Conservation (phyloP, 106 monocot genomes). For the Amphibolis antarctica region DNA sequence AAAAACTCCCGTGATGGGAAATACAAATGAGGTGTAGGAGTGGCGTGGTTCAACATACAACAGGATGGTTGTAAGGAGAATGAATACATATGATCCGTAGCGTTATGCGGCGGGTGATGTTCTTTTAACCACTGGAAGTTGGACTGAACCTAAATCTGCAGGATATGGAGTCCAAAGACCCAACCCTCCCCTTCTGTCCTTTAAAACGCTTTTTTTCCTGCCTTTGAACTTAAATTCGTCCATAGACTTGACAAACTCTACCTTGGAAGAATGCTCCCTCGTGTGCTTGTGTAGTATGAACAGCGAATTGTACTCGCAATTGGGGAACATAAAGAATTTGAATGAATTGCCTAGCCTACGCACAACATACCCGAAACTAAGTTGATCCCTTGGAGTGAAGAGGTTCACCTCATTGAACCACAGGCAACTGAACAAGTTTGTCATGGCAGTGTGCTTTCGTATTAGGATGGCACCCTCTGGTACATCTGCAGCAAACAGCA, state of each 20-base stretch:
- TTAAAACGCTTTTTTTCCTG: conserved; percentile 40
- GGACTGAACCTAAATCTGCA: conserved; percentile 48
- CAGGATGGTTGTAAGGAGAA: too few species aligned
- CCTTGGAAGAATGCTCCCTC: conserved; percentile 75
- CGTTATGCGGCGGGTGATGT: conserved; percentile 63
- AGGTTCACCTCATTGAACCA: conserved; percentile 99
- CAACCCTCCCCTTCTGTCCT: conserved; percentile 73
- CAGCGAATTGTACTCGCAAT: conserved; percentile 93
- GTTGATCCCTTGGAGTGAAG: conserved; percentile 88
- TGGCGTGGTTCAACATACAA: too few species aligned
- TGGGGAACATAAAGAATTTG: conserved; percentile 88
- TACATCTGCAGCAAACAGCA: conserved; percentile 54
- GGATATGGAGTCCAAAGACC: conserved; percentile 87
- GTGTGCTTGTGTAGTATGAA: conserved; percentile 75
- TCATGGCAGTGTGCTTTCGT: conserved; percentile 76
- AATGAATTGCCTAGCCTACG: conserved; percentile 59
- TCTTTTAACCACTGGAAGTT: conserved; percentile 61
- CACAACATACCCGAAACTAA: conserved; percentile 83
- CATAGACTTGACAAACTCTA: conserved; percentile 85
- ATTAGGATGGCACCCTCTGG: conserved; percentile 94
- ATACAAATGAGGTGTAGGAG: too few species aligned
- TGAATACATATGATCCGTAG: conserved; percentile 5
- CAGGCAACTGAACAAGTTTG: conserved; percentile 87
- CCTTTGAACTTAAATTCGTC: conserved; percentile 64
- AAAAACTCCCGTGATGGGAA: too few species aligned